phyloP scores from a whole-genome alignment of 129 eudicot genomes.

The Sambucus nigra region DNA sequence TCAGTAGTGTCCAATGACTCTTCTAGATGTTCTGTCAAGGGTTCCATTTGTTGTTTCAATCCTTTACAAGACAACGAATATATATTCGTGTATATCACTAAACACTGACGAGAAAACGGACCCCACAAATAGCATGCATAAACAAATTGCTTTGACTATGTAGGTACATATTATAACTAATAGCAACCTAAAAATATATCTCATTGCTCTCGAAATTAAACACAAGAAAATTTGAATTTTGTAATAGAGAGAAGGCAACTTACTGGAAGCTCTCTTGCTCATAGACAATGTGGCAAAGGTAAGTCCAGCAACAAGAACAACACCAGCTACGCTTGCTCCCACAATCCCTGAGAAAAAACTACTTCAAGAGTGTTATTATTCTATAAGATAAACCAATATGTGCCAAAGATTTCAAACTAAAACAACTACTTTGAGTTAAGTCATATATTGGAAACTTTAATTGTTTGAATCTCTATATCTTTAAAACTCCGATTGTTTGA shows the following conservation, averaged over 20 bases:
- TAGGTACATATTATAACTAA: no score
- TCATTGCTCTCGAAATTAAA: not conserved
- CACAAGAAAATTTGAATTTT: conserved; percentile 9
- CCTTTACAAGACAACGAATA: conserved; percentile 28
- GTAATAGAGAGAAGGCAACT: conserved; percentile 14
- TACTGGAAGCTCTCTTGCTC: conserved; percentile 45
- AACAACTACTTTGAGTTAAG: no score
- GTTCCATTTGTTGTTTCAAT: conserved; percentile 44
- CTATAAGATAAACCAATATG: no score
- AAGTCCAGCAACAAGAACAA: conserved; percentile 75
- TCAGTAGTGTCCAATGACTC: conserved; percentile 44
- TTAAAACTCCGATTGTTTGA: no score
- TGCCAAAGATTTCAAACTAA: no score
- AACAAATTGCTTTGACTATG: not conserved
- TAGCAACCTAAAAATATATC: no score
- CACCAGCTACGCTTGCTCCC: conserved; percentile 78
- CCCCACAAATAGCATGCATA: not conserved
- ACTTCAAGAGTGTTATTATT: conserved; percentile 57
- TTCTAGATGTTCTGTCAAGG: conserved; percentile 53
- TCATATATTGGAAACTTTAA: no score
- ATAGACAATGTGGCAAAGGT: no score
- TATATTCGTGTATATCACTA: not conserved
- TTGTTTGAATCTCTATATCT: no score
- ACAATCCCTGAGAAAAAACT: conserved; percentile 75
- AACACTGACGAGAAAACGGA: not conserved